Evolutionary conservation across 1,284 basidiomycete species (phyloP).

Genomic region (Cutaneotrichosporon cutaneum): DNA sequence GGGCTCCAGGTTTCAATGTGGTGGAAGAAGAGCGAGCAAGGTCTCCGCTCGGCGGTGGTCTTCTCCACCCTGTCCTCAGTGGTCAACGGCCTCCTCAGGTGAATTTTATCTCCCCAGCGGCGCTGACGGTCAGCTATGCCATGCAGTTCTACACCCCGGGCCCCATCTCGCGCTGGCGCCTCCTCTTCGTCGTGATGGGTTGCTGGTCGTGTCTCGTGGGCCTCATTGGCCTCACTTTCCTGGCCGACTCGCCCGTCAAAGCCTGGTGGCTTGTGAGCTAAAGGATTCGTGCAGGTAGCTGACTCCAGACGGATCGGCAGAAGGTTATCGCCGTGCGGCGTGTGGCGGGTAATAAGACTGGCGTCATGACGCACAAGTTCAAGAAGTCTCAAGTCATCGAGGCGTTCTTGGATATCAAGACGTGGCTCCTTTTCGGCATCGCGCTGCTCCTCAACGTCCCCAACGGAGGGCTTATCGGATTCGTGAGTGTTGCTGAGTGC

Average conservation of each 20-base stretch:
- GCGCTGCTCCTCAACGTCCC: conserved; percentile 20
- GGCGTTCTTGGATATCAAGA: conserved; percentile 24
- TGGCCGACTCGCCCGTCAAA: conserved; percentile 22
- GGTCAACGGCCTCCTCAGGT: conserved; percentile 30
- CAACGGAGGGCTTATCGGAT: conserved; percentile 24
- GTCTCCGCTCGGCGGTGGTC: conserved; percentile 25
- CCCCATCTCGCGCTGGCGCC: conserved; percentile 17
- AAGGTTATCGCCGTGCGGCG: conserved; percentile 24
- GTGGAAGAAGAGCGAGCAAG: conserved; percentile 30
- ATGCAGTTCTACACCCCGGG: conserved; percentile 23
- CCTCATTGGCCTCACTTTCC: conserved; percentile 13
- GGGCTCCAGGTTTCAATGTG: conserved; percentile 30
- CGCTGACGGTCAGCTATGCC: conserved; percentile 2
- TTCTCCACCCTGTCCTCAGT: conserved; percentile 31
- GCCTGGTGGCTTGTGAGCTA: conserved; percentile 30
- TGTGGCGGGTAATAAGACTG: conserved; percentile 24
- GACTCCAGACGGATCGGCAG: conserved; percentile 24
- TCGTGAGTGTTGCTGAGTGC: conserved; percentile 6
- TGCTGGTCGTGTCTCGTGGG: conserved; percentile 11
- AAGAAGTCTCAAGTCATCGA: conserved; percentile 25
- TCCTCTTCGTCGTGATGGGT: conserved; percentile 21
- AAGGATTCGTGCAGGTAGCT: neutral
- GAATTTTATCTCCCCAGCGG: too few relatives aligned
- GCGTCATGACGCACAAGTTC: conserved; percentile 25
- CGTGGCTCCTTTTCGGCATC: conserved; percentile 28